phyloP scores from a whole-genome alignment of 1,139 yeast genomes.

The Scheffersomyces insectosa region DNA sequence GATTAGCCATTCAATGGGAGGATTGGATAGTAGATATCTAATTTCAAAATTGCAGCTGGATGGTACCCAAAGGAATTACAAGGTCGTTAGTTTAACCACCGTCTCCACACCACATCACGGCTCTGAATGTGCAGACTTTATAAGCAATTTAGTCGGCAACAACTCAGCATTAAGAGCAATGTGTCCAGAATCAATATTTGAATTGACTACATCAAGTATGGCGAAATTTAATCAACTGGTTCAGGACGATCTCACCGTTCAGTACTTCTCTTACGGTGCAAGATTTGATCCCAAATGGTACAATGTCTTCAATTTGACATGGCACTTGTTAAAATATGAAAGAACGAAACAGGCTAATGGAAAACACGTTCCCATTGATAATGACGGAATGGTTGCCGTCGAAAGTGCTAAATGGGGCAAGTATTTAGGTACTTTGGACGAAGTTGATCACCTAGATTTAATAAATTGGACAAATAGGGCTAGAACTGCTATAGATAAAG shows the following conservation, averaged over 20 bases:
- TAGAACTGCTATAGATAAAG: constrained; percentile 36
- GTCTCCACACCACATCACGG: constrained; percentile 89
- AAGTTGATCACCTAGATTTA: constrained; percentile 82
- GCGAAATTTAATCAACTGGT: constrained; percentile 53
- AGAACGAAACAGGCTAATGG: constrained; percentile 2
- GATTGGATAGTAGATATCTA: constrained; percentile 77
- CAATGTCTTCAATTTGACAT: constrained; percentile 61
- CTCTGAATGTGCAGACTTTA: constrained; percentile 77
- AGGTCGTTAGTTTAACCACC: constrained; percentile 75
- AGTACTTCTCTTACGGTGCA: constrained; percentile 85
- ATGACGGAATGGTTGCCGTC: constrained; percentile 86
- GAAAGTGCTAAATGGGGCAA: constrained; percentile 81
- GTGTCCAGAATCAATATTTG: constrained; percentile 52
- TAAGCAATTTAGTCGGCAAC: constrained; percentile 32
- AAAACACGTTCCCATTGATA: constrained; percentile 44
- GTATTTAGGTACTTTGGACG: constrained; percentile 72
- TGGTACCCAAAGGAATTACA: constrained; percentile 38
- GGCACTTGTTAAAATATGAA: constrained; percentile 49
- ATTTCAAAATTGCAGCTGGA: constrained; percentile 50
- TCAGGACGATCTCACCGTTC: constrained; percentile 58
- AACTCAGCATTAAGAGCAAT: constrained; percentile 16
- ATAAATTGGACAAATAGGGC: constrained; percentile 77
- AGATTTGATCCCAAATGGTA: constrained; percentile 61
- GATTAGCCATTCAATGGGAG: constrained; percentile 96
- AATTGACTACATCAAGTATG: constrained; percentile 61